Conservation (phyloP, 371 early-diverging fungal species). For the Lichtheimia corymbifera region DNA sequence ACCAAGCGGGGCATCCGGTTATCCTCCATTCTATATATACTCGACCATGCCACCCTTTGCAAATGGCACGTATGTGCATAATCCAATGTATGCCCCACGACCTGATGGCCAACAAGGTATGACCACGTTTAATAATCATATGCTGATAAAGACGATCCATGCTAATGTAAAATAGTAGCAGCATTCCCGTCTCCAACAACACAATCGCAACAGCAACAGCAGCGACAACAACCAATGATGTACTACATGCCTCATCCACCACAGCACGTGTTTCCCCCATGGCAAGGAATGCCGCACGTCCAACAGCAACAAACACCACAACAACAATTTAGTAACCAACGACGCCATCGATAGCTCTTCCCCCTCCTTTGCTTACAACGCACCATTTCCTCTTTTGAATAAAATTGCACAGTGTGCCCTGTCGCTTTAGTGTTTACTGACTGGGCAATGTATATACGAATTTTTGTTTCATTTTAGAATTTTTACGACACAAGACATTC, state of each 20-base stretch:
- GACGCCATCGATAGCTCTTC: slow-evolving; percentile 5
- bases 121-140: neutral
- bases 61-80: slow-evolving; percentile 3
- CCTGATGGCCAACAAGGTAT: slow-evolving; percentile 13
- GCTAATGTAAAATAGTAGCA: neutral
- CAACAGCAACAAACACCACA: neutral
- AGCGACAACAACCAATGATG: slow-evolving; percentile 3
- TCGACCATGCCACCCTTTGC: slow-evolving; percentile 5
- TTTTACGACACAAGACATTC: no score
- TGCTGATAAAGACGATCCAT: no score
- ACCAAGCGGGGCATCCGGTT: no score
- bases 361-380: no score
- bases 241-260: neutral
- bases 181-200: neutral
- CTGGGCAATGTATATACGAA: no score
- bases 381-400: no score
- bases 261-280: slow-evolving; percentile 10
- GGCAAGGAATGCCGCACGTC: slow-evolving; percentile 8
- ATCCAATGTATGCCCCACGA: slow-evolving; percentile 3
- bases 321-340: slow-evolving; percentile 5
- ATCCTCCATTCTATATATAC: no score
- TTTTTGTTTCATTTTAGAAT: no score
- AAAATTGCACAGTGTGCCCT: no score
- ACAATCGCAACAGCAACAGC: slow-evolving; percentile 3
- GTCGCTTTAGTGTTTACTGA: no score